A percentile compares a stretch with the other conserved stretches of the same genome.
Evolutionary conservation across 768 basidiomycete genomes (phyloP).

Genomic region (Panus rudis): DNA sequence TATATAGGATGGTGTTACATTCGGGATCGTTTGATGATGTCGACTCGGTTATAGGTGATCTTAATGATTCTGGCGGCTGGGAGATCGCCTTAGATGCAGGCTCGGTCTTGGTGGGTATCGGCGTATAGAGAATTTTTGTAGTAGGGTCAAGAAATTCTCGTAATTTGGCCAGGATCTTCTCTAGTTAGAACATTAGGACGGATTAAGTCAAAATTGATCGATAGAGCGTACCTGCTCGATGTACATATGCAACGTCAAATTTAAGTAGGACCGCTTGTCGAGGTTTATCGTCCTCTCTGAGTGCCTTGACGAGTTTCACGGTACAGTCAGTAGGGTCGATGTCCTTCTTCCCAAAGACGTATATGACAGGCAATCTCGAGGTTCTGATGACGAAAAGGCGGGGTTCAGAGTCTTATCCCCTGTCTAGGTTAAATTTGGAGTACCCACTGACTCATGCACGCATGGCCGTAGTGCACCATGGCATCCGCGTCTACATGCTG

Average conservation of each 20-base stretch:
- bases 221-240: constrained; percentile 47
- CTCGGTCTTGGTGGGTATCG: constrained; percentile 12
- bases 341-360: constrained; percentile 76
- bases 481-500: constrained; percentile 90
- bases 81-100: too few relatives aligned
- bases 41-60: background rate
- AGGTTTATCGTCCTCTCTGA: constrained; percentile 15
- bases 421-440: background rate
- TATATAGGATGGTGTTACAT: constrained; percentile 37
- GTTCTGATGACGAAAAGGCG: constrained; percentile 42
- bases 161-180: constrained; percentile 25
- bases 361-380: constrained; percentile 81
- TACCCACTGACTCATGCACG: constrained; percentile 86
- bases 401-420: too few relatives aligned
- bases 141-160: constrained; percentile 18
- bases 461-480: constrained; percentile 93
- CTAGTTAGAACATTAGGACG: constrained; percentile 20
- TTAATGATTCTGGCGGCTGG: background rate
- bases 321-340: constrained; percentile 53
- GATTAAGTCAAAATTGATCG: background rate
- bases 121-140: constrained; percentile 32
- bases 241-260: constrained; percentile 74
- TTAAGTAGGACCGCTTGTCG: constrained; percentile 42
- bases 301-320: constrained; percentile 29
- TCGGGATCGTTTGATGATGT: too few relatives aligned